phyloP scores from a whole-genome alignment of 2,329 filamentous ascomycete species.

The Incumbomyces delicatus region DNA sequence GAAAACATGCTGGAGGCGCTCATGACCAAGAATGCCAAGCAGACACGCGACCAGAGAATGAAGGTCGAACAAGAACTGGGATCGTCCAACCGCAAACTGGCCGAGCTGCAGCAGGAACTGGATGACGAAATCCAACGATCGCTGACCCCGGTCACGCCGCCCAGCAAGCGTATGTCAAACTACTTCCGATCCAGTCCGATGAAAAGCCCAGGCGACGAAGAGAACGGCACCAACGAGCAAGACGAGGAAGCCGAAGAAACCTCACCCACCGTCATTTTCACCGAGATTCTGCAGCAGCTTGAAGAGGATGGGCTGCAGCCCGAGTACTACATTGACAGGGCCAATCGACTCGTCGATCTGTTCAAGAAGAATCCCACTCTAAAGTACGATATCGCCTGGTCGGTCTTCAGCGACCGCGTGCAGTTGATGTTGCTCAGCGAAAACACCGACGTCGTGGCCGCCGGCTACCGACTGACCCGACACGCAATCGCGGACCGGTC shows the following conservation, averaged over 20 bases:
- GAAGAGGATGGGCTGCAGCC: conserved; percentile 79
- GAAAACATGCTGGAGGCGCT: conserved; percentile 96
- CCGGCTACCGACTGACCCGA: conserved; percentile 84
- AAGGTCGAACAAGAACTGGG: conserved; percentile 81
- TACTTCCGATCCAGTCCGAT: conserved; percentile 48
- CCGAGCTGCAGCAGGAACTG: conserved; percentile 48
- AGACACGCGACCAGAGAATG: conserved; percentile 74
- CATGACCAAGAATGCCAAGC: conserved; percentile 89
- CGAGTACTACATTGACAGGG: conserved; percentile 89
- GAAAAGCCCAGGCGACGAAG: conserved; percentile 40
- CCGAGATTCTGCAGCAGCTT: conserved; percentile 81
- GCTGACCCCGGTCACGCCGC: conserved; percentile 43
- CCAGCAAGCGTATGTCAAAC: conserved; percentile 42
- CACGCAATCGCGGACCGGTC: conserved; percentile 89
- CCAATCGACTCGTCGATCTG: conserved; percentile 89
- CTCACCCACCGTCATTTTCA: conserved; percentile 81
- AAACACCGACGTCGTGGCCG: conserved; percentile 88
- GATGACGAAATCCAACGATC: conserved; percentile 51
- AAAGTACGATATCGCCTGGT: conserved; percentile 95
- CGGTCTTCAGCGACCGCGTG: conserved; percentile 84
- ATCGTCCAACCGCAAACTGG: conserved; percentile 67
- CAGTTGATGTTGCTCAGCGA: conserved; percentile 95
- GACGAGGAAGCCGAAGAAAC: conserved; percentile 48
- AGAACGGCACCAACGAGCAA: conserved; percentile 55
- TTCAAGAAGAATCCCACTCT: conserved; percentile 87